phyloP scores from a whole-genome alignment of 2,329 filamentous ascomycete species.

The Coniochaeta ligniaria region DNA sequence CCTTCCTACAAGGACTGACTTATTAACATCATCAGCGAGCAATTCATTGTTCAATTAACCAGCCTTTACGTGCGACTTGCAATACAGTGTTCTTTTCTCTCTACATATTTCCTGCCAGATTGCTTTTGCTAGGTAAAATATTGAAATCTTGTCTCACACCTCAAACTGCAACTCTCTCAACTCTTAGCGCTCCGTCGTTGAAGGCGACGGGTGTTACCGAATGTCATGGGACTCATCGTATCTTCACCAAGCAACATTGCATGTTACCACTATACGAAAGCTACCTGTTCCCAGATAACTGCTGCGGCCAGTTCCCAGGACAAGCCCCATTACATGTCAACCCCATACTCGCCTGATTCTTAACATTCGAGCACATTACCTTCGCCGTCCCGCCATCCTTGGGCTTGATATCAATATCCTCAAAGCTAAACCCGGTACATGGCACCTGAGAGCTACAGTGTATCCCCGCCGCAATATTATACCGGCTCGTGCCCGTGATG shows the following conservation, averaged over 20 bases:
- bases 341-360: constrained; percentile 23
- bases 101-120: too few relatives aligned
- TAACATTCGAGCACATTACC: constrained; percentile 34
- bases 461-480: constrained; percentile 39
- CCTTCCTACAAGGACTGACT: too few relatives aligned
- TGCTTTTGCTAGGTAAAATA: too few relatives aligned
- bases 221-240: not conserved
- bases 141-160: not conserved
- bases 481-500: constrained; percentile 38
- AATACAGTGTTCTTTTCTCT: too few relatives aligned
- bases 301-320: constrained; percentile 28
- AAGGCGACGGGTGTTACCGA: not conserved
- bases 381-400: constrained; percentile 30
- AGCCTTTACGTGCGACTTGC: too few relatives aligned
- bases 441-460: constrained; percentile 33
- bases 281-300: constrained; percentile 23
- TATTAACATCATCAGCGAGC: too few relatives aligned
- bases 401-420: constrained; percentile 35
- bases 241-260: not conserved
- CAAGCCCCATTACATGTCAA: constrained; percentile 28
- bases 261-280: not conserved
- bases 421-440: constrained; percentile 36
- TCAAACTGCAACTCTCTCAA: not conserved
- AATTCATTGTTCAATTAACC: too few relatives aligned
- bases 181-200: not conserved